phyloP scores from a whole-genome alignment of 768 basidiomycete species.

The Trametes cingulata region DNA sequence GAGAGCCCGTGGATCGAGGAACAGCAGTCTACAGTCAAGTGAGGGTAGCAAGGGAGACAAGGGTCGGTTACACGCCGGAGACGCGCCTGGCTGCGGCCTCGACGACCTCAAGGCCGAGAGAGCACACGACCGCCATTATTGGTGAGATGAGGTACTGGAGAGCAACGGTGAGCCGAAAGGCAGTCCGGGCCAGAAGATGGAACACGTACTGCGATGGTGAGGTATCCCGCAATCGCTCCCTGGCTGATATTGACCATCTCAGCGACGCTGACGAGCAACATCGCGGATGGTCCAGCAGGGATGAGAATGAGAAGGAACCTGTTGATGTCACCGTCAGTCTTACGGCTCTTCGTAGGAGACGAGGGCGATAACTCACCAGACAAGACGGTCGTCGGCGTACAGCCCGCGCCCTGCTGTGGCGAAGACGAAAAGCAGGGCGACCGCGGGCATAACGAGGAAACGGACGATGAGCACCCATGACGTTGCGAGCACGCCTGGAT shows the following conservation, averaged over 20 bases:
- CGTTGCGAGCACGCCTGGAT: constrained; percentile 21
- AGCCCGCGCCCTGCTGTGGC: constrained; percentile 29
- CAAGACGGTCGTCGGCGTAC: constrained; percentile 33
- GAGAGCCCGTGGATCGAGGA: too few species aligned
- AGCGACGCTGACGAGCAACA: constrained; percentile 33
- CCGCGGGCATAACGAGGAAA: constrained; percentile 31
- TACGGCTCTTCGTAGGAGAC: not conserved
- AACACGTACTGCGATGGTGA: constrained; percentile 30
- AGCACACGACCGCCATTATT: constrained; percentile 30
- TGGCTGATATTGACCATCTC: constrained; percentile 31
- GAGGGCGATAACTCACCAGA: constrained; percentile 24
- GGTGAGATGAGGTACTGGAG: constrained; percentile 33
- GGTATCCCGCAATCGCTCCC: constrained; percentile 31
- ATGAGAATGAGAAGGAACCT: constrained; percentile 35
- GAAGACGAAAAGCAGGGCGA: constrained; percentile 30
- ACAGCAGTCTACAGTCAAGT: too few species aligned
- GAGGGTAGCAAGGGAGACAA: too few species aligned
- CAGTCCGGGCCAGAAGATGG: not conserved
- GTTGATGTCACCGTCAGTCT: not conserved
- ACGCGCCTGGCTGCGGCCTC: constrained; percentile 11
- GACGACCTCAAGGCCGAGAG: constrained; percentile 30
- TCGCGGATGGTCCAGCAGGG: constrained; percentile 33
- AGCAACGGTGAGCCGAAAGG: not conserved
- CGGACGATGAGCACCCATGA: constrained; percentile 29
- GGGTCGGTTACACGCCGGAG: not conserved